Percentiles rank a stretch among this genome's conserved stretches.
These are phyloP conservation scores for Nepenthes alata DNA, from an alignment of 179 eudicot genomes.

Conservation along the genomic window DNA sequence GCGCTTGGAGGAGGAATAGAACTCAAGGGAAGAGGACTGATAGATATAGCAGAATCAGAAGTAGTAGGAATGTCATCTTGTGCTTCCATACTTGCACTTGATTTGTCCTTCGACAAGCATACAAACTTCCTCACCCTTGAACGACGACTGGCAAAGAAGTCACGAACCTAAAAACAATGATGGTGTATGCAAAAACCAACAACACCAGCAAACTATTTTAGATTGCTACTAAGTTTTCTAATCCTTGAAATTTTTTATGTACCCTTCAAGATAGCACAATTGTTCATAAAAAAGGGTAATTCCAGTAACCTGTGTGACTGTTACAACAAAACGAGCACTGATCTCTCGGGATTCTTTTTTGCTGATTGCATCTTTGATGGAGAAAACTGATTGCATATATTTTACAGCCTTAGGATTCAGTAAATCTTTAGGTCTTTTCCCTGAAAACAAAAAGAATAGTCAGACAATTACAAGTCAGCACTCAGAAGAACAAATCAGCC, in stretches of 20 bases:
- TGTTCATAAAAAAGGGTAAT: background rate
- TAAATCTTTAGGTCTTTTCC: slow-evolving; percentile 89
- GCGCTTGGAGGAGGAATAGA: slow-evolving; percentile 35
- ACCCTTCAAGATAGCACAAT: background rate
- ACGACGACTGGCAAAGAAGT: slow-evolving; percentile 65
- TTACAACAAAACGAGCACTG: slow-evolving; percentile 77
- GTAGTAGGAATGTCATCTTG: slow-evolving; percentile 29
- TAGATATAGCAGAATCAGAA: slow-evolving; percentile 27
- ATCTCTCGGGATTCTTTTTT: slow-evolving; percentile 86
- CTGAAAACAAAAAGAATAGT: slow-evolving; percentile 20
- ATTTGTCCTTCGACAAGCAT: slow-evolving; percentile 62
- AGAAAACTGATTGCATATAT: slow-evolving; percentile 76
- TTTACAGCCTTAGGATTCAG: slow-evolving; percentile 76
- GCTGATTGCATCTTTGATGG: slow-evolving; percentile 72
- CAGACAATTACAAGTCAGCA: background rate
- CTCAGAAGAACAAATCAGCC: background rate
- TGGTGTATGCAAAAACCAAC: slow-evolving; percentile 2
- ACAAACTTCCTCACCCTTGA: slow-evolving; percentile 70
- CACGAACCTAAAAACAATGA: slow-evolving; percentile 43
- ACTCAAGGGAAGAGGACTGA: slow-evolving; percentile 54
- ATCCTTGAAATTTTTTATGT: background rate
- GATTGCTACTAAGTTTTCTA: too few relatives aligned
- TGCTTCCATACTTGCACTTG: slow-evolving; percentile 17
- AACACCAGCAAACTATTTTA: background rate
- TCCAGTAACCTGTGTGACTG: slow-evolving; percentile 72